phyloP scores from a whole-genome alignment of 2,329 filamentous ascomycete genomes.

The Penicillium occitanis region DNA sequence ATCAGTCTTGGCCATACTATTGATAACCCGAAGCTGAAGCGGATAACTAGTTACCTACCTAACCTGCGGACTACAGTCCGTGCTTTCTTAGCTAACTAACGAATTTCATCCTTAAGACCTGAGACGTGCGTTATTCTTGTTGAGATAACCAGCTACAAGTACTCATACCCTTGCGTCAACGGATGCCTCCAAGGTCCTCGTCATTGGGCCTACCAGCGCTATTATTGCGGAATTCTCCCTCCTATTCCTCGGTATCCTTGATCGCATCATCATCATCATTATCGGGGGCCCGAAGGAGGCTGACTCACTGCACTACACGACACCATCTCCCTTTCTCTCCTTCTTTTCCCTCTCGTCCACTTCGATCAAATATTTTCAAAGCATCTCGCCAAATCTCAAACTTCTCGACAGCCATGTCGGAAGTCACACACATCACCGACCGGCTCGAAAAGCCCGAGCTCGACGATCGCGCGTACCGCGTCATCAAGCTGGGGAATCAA shows the following conservation, averaged over 20 bases:
- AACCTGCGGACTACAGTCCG: background rate
- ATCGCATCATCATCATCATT: background rate
- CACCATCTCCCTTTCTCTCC: background rate
- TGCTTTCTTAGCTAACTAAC: background rate
- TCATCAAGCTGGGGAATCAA: constrained; percentile 80
- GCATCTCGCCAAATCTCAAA: constrained; percentile 15
- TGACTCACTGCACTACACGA: background rate
- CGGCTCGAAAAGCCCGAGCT: constrained; percentile 76
- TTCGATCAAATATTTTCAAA: constrained; percentile 3
- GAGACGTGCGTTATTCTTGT: background rate
- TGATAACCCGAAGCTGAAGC: constrained; percentile 4
- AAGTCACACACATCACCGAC: constrained; percentile 60
- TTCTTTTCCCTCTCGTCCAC: background rate
- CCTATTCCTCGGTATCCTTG: background rate
- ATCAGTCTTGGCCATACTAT: background rate
- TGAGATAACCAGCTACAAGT: background rate
- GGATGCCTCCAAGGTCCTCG: constrained; percentile 41
- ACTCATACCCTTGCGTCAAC: constrained; percentile 21
- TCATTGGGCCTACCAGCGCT: constrained; percentile 18
- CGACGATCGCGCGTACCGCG: constrained; percentile 83
- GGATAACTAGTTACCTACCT: too few relatives aligned
- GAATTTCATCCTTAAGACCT: too few relatives aligned
- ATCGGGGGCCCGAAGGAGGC: background rate
- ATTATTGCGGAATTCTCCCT: background rate
- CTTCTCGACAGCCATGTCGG: constrained; percentile 24